Conservation (phyloP, 306 rosid species). For the Prunus mume region DNA sequence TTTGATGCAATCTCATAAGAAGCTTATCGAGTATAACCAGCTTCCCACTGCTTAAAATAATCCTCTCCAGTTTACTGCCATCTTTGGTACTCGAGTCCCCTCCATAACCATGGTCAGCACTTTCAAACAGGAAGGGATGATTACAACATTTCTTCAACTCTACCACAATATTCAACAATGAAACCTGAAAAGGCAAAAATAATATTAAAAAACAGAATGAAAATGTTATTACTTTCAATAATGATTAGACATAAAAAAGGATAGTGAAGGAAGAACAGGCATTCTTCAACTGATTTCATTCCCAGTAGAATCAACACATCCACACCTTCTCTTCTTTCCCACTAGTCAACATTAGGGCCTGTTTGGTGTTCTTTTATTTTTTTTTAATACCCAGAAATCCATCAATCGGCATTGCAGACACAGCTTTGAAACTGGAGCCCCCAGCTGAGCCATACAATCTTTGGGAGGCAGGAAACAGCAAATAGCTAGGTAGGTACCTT, state of each 20-base stretch:
- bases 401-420: too few species aligned
- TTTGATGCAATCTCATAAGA: conserved; percentile 88
- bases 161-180: conserved; percentile 93
- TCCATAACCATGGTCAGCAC: conserved; percentile 99
- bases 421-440: too few species aligned
- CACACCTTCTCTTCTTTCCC: not conserved
- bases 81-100: conserved; percentile 70
- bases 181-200: conserved; percentile 59
- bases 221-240: not conserved
- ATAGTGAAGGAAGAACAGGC: not conserved
- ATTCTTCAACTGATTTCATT: not conserved
- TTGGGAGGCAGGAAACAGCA: too few species aligned
- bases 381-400: too few species aligned
- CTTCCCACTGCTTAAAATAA: conserved; percentile 95
- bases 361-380: too few species aligned
- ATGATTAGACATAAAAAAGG: not conserved
- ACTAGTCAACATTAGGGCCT: not conserved
- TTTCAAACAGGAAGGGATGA: conserved; percentile 97
- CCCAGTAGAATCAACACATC: not conserved
- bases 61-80: conserved; percentile 85
- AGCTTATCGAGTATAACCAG: conserved; percentile 94
- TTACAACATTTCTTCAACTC: conserved; percentile 99
- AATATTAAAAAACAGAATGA: not conserved
- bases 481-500: too few species aligned
- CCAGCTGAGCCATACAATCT: too few species aligned